Percentiles rank a stretch among this genome's conserved stretches.
Conservation (phyloP, 768 basidiomycete species). For the Crassisporium funariophilum region DNA sequence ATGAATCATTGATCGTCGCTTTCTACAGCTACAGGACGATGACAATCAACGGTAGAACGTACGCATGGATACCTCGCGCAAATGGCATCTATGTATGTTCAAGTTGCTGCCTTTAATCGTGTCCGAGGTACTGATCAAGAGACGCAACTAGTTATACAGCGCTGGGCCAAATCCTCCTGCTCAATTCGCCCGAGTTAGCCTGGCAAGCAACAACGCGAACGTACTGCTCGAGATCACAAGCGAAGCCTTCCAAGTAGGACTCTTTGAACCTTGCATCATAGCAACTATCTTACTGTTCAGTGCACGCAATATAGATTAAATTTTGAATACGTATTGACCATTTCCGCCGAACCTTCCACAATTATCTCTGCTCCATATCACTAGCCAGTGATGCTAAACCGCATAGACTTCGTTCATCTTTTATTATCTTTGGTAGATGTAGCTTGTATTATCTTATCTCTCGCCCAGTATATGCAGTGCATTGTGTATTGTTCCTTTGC, state of each 20-base stretch:
- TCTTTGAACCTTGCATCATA: slow-evolving; percentile 18
- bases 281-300: slow-evolving; percentile 14
- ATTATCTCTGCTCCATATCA: no score
- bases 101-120: background rate
- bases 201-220: slow-evolving; percentile 2
- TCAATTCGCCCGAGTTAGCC: slow-evolving; percentile 15
- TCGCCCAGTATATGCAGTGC: no score
- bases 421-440: no score
- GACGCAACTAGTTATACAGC: slow-evolving; percentile 15
- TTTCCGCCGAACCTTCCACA: no score
- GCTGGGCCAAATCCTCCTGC: slow-evolving; percentile 20
- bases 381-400: no score
- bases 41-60: slow-evolving; percentile 11
- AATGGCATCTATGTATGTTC: slow-evolving; percentile 14
- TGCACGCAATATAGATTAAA: slow-evolving; percentile 23
- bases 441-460: no score
- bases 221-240: slow-evolving; percentile 20
- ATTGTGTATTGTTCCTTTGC: no score
- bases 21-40: slow-evolving; percentile 16
- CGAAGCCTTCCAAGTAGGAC: slow-evolving; percentile 17
- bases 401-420: no score
- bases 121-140: no score
- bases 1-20: background rate
- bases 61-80: slow-evolving; percentile 17
- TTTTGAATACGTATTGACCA: no score